These are phyloP conservation scores for Cladobotryum mycophilum DNA, from an alignment of 2,329 filamentous ascomycete genomes.

Conservation along the genomic window DNA sequence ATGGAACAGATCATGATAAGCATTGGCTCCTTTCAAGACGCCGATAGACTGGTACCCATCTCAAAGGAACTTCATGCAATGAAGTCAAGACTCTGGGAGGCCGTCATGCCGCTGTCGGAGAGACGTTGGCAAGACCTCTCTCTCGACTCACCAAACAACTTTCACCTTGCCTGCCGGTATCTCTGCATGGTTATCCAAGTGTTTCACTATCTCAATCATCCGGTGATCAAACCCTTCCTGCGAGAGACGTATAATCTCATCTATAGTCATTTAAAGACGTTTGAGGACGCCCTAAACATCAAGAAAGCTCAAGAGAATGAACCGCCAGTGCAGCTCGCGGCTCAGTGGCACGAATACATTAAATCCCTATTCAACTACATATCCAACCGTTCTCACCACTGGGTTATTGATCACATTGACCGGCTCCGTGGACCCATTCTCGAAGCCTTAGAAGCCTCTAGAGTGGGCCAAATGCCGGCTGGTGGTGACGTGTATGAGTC, in stretches of 20 bases:
- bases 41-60: slow-evolving; percentile 12
- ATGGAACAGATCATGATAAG: slow-evolving; percentile 9
- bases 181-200: slow-evolving; percentile 17
- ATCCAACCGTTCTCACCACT: slow-evolving; percentile 16
- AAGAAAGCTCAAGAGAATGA: slow-evolving; percentile 6
- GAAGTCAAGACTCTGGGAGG: slow-evolving; percentile 25
- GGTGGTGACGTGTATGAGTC: no score
- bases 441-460: background rate
- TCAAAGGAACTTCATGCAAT: slow-evolving; percentile 23
- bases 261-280: slow-evolving; percentile 18
- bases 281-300: slow-evolving; percentile 21
- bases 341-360: slow-evolving; percentile 22
- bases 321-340: slow-evolving; percentile 14
- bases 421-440: slow-evolving; percentile 16
- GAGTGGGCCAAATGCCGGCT: no score
- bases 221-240: slow-evolving; percentile 14
- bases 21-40: slow-evolving; percentile 19
- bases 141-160: slow-evolving; percentile 18
- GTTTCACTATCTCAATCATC: slow-evolving; percentile 22
- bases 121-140: slow-evolving; percentile 20
- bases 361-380: slow-evolving; percentile 18
- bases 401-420: slow-evolving; percentile 20
- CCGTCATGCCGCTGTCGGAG: slow-evolving; percentile 22
- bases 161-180: slow-evolving; percentile 19
- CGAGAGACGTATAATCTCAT: slow-evolving; percentile 23